These are phyloP conservation scores for Ophiostoma himal-ulmi DNA, from an alignment of 2,329 filamentous ascomycete genomes.

Conservation along the genomic window DNA sequence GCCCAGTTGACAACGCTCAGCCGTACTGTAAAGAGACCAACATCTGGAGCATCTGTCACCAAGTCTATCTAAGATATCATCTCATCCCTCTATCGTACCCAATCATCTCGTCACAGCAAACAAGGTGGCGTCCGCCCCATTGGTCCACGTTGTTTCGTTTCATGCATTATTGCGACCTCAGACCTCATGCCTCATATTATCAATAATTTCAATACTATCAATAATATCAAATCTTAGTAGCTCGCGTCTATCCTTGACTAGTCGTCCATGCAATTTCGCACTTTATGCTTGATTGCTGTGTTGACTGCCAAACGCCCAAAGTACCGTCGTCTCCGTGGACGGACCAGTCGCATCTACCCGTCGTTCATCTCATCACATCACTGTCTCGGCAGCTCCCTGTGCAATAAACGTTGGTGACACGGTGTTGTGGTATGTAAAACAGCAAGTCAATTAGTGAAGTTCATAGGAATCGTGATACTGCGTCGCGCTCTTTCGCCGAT, in stretches of 20 bases:
- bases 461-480: too few relatives aligned
- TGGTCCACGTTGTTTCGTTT: slow-evolving; percentile 14
- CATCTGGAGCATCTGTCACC: too few relatives aligned
- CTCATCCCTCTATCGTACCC: not conserved
- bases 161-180: not conserved
- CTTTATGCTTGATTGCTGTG: not conserved
- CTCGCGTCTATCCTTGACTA: not conserved
- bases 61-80: not conserved
- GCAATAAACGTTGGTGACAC: not conserved
- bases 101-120: not conserved
- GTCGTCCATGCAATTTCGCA: not conserved
- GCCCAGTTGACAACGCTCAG: not conserved
- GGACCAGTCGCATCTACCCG: slow-evolving; percentile 1
- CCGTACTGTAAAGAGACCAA: not conserved
- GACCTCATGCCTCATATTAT: not conserved
- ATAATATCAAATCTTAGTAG: not conserved
- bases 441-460: too few relatives aligned
- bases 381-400: not conserved
- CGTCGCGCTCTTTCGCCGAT: not conserved
- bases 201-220: too few relatives aligned
- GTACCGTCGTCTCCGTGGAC: not conserved
- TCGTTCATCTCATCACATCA: not conserved
- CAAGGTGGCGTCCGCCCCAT: not conserved
- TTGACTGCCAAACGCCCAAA: not conserved
- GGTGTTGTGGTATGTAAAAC: too few relatives aligned